Percentiles rank a stretch among this genome's conserved stretches.
Evolutionary conservation across 1,284 basidiomycete genomes (phyloP).

Genomic region (Cutaneotrichosporon sp.): DNA sequence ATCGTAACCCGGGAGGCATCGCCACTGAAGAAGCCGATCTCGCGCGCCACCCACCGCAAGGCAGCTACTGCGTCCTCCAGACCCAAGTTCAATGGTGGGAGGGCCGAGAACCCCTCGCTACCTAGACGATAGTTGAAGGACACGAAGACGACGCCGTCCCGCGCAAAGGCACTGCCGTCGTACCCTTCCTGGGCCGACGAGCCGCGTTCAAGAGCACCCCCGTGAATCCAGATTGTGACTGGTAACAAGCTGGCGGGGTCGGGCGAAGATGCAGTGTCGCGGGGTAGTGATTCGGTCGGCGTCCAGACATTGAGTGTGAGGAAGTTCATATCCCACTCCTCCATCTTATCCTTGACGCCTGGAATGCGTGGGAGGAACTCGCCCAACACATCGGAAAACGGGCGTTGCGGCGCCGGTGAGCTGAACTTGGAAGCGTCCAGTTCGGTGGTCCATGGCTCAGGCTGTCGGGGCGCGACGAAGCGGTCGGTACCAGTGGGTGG

Average conservation of each 20-base stretch:
- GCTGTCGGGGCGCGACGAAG: background rate
- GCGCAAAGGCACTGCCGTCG: background rate
- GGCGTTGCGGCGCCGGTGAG: background rate
- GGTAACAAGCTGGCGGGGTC: background rate
- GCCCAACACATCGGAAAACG: background rate
- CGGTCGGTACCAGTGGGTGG: background rate
- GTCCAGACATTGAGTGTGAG: conserved; percentile 47
- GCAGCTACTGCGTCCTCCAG: conserved; percentile 50
- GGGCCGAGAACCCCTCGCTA: conserved; percentile 49
- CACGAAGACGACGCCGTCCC: conserved; percentile 42
- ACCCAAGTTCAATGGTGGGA: conserved; percentile 46
- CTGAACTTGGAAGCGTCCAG: background rate
- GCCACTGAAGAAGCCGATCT: conserved; percentile 53
- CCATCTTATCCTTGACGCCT: conserved; percentile 15
- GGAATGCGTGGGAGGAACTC: background rate
- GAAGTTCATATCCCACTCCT: conserved; percentile 38
- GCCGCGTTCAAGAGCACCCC: conserved; percentile 23
- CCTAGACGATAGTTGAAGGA: conserved; percentile 51
- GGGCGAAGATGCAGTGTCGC: conserved; percentile 14
- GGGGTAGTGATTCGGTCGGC: conserved; percentile 28
- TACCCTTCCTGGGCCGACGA: background rate
- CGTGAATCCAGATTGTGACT: conserved; percentile 6
- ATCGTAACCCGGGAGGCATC: conserved; percentile 47
- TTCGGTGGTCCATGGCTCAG: background rate
- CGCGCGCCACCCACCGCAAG: conserved; percentile 52